Base-by-base conservation (phyloP, 768 basidiomycete species). In the Mycena albidolilacea region DNA sequence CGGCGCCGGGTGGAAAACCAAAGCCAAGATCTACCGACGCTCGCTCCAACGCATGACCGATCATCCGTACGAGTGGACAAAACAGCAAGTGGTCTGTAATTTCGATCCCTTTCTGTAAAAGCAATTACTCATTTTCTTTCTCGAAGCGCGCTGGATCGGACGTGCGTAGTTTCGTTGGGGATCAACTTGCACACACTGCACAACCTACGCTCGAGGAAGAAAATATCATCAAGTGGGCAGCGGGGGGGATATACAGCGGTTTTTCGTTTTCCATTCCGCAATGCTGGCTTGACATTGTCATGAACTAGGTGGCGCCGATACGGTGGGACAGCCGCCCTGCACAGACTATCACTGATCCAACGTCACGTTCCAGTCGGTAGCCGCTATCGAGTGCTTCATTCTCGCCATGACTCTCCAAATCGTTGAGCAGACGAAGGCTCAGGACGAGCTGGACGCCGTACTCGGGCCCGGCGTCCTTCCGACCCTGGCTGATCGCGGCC, bases 191-290 rank as follows among this genome's bases (percentile, higher is more conserved):
- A 50, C 7, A 10, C 17, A 19, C 11, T 8, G n/a, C 48, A 7
- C 48, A 46, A 50, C 48, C n/a, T 50, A n/a, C 48, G 48, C 48
- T n/a, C 48, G 48, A 50, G 17, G 48, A 50, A n/a, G 48, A 50
- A 50, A n/a, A 14, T 7, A n/a, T 21, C 17, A 46, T 50, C 48
- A 50, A 50, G n/a, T 7, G 4, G 48, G 7, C 48, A n/a, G 48
- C 48, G 48, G 48, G 19, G 7, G 19, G 48, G 19, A 50, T 50
- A 14, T 50, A 50, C 48, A 50, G 48, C 10, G 48, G 48, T 50
- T 30, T 30, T 3, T 50, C 48, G 48, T 50, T 10, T 7, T 50
- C 19, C n/a, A n/a, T 9, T 7, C 19, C 0, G 48, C 7, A 8
- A 8, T 50, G 17, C 7, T 50, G 19, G 48, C 48, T n/a, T 50